Percentiles rank a stretch among this genome's conserved stretches.
These are phyloP conservation scores for Madurella mycetomatis DNA, from an alignment of 2,329 filamentous ascomycete species.

Conservation along the genomic window DNA sequence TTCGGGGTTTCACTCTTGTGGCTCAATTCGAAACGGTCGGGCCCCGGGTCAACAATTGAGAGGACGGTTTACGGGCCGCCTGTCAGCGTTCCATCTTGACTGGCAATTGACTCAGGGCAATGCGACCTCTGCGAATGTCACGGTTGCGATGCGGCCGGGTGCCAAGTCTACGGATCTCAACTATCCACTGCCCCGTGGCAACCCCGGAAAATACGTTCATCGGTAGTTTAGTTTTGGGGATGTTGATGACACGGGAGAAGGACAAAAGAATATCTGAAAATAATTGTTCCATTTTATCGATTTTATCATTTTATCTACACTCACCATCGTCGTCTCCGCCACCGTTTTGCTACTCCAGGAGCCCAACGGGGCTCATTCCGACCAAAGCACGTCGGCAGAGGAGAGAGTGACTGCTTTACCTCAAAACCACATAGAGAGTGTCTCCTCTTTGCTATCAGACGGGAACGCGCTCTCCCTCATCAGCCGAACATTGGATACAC, in stretches of 20 bases:
- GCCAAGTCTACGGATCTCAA: constrained; percentile 3
- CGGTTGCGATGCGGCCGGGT: neutral
- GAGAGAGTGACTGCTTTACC: neutral
- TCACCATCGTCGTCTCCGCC: neutral
- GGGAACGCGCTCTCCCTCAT: no score
- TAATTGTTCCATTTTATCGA: neutral
- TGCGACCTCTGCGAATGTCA: neutral
- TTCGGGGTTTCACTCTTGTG: neutral
- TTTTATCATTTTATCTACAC: neutral
- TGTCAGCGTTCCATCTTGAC: constrained; percentile 7
- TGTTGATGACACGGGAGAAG: no score
- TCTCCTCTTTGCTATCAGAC: no score
- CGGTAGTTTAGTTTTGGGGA: no score
- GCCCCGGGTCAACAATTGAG: neutral
- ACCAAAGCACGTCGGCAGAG: no score
- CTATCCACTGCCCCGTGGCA: neutral
- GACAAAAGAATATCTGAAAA: no score
- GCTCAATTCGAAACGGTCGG: constrained; percentile 9
- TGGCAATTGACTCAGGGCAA: neutral
- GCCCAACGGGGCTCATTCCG: no score
- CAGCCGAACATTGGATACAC: no score
- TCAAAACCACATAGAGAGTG: no score
- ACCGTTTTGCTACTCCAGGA: no score
- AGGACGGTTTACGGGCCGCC: neutral
- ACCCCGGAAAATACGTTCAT: neutral